Conservation (phyloP, 1,284 basidiomycete species). For the Ustilago xerochloae region DNA sequence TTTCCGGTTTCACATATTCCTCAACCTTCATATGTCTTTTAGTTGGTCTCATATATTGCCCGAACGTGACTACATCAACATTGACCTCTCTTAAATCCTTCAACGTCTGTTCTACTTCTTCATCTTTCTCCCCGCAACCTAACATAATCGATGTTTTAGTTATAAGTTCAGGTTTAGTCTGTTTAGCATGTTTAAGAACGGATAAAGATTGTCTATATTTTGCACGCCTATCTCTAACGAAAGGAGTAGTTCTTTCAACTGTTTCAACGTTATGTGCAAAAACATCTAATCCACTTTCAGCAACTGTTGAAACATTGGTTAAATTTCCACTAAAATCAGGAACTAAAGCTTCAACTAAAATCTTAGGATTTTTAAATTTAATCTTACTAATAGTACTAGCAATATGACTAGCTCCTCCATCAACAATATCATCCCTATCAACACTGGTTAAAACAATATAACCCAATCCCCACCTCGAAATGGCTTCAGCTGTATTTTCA, state of each 20-base stretch:
- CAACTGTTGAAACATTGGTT: constrained; percentile 82
- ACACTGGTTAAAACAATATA: constrained; percentile 98
- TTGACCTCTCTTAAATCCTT: constrained; percentile 85
- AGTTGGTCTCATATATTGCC: constrained; percentile 99
- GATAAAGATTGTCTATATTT: constrained; percentile 88
- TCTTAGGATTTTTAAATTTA: constrained; percentile 92
- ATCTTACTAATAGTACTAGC: constrained; percentile 93
- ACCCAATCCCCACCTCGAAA: constrained; percentile 95
- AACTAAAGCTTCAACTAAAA: constrained; percentile 95
- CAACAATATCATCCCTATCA: constrained; percentile 92
- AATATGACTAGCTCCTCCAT: constrained; percentile 93
- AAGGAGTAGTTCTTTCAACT: constrained; percentile 89
- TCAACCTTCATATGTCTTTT: constrained; percentile 99
- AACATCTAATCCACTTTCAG: constrained; percentile 92
- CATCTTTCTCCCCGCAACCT: constrained; percentile 89
- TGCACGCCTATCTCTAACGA: constrained; percentile 92
- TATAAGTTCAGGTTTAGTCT: constrained; percentile 78
- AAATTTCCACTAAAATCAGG: constrained; percentile 89
- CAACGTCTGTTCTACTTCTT: constrained; percentile 85
- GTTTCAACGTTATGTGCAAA: constrained; percentile 99
- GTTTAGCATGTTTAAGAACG: constrained; percentile 78
- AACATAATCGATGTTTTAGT: constrained; percentile 99
- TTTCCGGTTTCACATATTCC: constrained; percentile 90
- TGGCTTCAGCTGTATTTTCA: constrained; percentile 97
- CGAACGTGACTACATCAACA: constrained; percentile 98